Evolutionary conservation across 1,139 yeast genomes (phyloP), one percentile per base, ranked within the genome.

Genomic region (Hanseniaspora gamundiae): DNA sequence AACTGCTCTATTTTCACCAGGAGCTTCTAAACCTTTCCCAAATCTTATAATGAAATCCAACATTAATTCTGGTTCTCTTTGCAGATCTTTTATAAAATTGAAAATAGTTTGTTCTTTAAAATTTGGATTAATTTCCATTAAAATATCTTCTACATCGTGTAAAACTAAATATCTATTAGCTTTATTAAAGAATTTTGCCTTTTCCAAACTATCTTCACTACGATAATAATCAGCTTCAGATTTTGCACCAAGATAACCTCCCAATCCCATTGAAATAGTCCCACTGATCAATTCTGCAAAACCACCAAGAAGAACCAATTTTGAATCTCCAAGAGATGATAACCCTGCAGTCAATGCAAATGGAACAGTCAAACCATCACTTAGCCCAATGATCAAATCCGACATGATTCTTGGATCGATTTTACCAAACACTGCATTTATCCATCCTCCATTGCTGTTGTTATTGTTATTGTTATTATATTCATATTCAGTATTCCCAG

Each of bases 281-380:
- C 93, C 93, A 4, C 86, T 78, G 4, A 82, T 84, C 55, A 82
- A 68, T 61, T 82, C 93, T 3, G 91, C 91, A 74, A 82, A 75
- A 35, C 91, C 93, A 69, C 91, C 93, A 20, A 91, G 80, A 44
- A 82, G 80, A 35, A 82, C 93, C 55, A 82, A 68, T 57, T 71
- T 77, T 14, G 87, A 67, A 56, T 80, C 81, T 47, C 93, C 93
- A 47, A 82, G 67, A 1, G 87, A 79, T 1, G 87, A 80, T 47
- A 82, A 68, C 38, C 91, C 93, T 0, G 93, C 91, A 4, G 91
- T 82, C 52, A 82, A 69, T 5, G 93, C 91, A 68, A 82, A 82
- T 17, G 93, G 93, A 41, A 82, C 93, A 2, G 93, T 82, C 53
- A 82, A 69, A 2, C 93, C 93, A 59, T 82, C 93, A 40, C 84